Base-by-base conservation (phyloP, 257 asterid species). In the Lantana camara region DNA sequence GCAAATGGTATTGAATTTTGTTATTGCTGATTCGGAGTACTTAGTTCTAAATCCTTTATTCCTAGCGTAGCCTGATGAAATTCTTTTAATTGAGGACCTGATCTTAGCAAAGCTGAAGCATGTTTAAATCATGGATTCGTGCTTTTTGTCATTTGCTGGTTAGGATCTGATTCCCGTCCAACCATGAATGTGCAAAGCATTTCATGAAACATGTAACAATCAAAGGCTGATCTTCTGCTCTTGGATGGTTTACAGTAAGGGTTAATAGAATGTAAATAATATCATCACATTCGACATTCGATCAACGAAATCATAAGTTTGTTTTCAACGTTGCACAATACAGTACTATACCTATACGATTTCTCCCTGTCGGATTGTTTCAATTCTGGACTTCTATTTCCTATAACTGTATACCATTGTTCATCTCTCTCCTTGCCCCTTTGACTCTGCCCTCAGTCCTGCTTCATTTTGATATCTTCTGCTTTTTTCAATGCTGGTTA, bases 1-100 rank as follows among this genome's bases (percentile, higher is more conserved):
- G 46, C 99, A 93, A 77, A 93, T 93, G 99, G 99, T 93, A 75
- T n/a, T 24, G 76, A 41, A 10, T 11, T 41, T 45, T 15, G 50
- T 14, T 41, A 16, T 34, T n/a, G n/a, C n/a, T n/a, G n/a, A n/a
- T n/a, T n/a, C n/a, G n/a, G n/a, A n/a, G n/a, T n/a, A n/a, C n/a
- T n/a, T n/a, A n/a, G n/a, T n/a, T n/a, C n/a, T n/a, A n/a, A n/a
- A n/a, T n/a, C n/a, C n/a, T n/a, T n/a, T n/a, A n/a, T n/a, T n/a
- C n/a, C n/a, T n/a, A n/a, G n/a, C n/a, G n/a, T n/a, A n/a, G n/a
- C n/a, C n/a, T n/a, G n/a, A n/a, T n/a, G n/a, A n/a, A n/a, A n/a
- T n/a, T n/a, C n/a, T n/a, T n/a, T n/a, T n/a, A n/a, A n/a, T n/a
- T n/a, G n/a, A n/a, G n/a, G n/a, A n/a, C n/a, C n/a, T n/a, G n/a